A percentile compares a stretch with the other conserved stretches of the same genome.
These are phyloP conservation scores for Skeletonema potamos DNA, from an alignment of 108 stramenopile species.

Conservation along the genomic window DNA sequence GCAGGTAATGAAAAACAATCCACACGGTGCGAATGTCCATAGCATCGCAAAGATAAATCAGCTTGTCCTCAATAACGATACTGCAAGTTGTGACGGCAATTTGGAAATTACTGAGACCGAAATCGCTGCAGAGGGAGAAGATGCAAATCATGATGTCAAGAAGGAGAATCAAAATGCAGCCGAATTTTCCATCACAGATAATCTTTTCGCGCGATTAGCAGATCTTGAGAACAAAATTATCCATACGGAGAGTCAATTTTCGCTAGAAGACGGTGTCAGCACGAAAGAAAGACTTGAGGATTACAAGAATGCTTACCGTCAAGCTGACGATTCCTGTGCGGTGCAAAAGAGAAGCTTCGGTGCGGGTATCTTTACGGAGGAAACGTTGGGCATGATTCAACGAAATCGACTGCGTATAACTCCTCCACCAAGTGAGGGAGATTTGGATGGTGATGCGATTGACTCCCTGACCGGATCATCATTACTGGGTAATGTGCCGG, in stretches of 20 bases:
- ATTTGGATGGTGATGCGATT: constrained; percentile 8
- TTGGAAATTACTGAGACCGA: background rate
- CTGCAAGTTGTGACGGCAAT: background rate
- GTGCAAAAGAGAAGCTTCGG: background rate
- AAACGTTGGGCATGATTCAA: constrained; percentile 10
- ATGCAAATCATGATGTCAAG: background rate
- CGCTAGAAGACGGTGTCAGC: background rate
- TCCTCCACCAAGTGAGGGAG: constrained; percentile 23
- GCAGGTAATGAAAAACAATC: background rate
- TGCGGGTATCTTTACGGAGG: background rate
- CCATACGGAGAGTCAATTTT: background rate
- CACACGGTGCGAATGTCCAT: background rate
- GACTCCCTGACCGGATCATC: background rate
- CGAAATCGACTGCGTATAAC: constrained; percentile 7
- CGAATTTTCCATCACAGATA: background rate
- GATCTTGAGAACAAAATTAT: constrained; percentile 3
- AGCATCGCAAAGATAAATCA: background rate
- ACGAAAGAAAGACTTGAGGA: background rate
- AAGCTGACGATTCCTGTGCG: background rate
- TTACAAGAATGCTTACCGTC: background rate
- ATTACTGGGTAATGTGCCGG: background rate
- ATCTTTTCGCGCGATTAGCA: background rate
- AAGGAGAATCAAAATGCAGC: background rate
- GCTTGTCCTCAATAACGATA: background rate
- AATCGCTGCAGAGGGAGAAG: background rate